A percentile compares a stretch with the other conserved stretches of the same genome.
These are phyloP conservation scores for Tolypocladium nubicola DNA, from an alignment of 2,329 filamentous ascomycete genomes.

Conservation along the genomic window DNA sequence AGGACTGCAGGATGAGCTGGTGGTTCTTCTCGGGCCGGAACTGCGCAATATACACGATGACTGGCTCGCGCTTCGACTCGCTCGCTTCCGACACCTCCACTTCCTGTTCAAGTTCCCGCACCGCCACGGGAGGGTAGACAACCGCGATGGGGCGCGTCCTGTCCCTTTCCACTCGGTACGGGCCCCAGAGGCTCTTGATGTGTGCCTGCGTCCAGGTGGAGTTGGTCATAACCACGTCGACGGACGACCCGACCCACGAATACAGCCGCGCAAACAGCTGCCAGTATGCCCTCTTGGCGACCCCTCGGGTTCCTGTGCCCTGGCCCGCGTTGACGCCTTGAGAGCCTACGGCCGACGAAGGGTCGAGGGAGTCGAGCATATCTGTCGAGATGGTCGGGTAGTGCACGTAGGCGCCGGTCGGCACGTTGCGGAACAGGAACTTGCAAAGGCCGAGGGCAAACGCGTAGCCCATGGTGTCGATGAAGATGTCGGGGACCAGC, in stretches of 20 bases:
- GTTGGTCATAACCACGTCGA: constrained; percentile 97
- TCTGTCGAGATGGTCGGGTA: constrained; percentile 98
- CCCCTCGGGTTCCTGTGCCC: constrained; percentile 61
- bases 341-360: constrained; percentile 42
- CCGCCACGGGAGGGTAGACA: constrained; percentile 87
- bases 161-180: constrained; percentile 34
- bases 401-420: constrained; percentile 90
- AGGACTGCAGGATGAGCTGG: constrained; percentile 72
- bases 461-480: constrained; percentile 98
- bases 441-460: constrained; percentile 79
- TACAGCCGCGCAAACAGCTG: constrained; percentile 73
- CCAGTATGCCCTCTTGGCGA: constrained; percentile 77
- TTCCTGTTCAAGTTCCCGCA: constrained; percentile 67
- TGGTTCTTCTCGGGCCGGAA: constrained; percentile 98
- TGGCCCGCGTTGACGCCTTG: constrained; percentile 77
- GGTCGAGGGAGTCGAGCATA: constrained; percentile 79
- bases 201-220: constrained; percentile 88
- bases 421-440: constrained; percentile 67
- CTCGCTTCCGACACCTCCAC: constrained; percentile 61
- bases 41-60: constrained; percentile 87
- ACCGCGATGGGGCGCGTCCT: constrained; percentile 51
- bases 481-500: constrained; percentile 82
- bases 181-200: constrained; percentile 70
- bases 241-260: constrained; percentile 66
- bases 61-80: constrained; percentile 58